phyloP scores from a whole-genome alignment of 805 yeast genomes.

The Yamadazyma tumulicola region DNA sequence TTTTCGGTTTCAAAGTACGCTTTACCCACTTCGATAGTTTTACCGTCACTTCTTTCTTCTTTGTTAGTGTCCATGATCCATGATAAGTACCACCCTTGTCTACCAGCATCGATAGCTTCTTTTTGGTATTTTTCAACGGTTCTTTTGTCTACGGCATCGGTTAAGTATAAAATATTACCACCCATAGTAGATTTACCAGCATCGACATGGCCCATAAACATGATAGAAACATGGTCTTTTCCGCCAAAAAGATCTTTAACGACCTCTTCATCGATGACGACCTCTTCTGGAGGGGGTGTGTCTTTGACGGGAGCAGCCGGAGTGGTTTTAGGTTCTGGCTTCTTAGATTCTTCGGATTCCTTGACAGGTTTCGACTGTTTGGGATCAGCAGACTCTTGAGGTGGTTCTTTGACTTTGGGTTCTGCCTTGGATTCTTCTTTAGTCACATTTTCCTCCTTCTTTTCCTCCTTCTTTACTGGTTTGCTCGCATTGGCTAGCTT shows the following conservation, averaged over 20 bases:
- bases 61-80: constrained; percentile 99
- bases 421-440: constrained; percentile 26
- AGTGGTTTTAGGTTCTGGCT: constrained; percentile 11
- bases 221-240: constrained; percentile 93
- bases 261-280: constrained; percentile 78
- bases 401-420: constrained; percentile 15
- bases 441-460: constrained; percentile 9
- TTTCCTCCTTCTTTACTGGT: constrained; percentile 16
- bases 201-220: constrained; percentile 99
- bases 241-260: constrained; percentile 94
- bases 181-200: constrained; percentile 99
- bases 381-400: constrained; percentile 24
- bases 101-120: constrained; percentile 98
- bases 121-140: constrained; percentile 97
- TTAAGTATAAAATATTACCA: constrained; percentile 87
- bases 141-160: constrained; percentile 98
- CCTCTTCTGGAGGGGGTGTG: constrained; percentile 61
- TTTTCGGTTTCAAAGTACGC: constrained; percentile 97
- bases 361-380: constrained; percentile 20
- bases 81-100: constrained; percentile 99
- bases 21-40: constrained; percentile 98
- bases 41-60: constrained; percentile 98
- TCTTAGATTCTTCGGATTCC: no score
- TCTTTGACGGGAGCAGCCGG: constrained; percentile 15
- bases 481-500: constrained; percentile 56